A percentile compares a stretch with the other conserved stretches of the same genome.
Evolutionary conservation across 2,329 filamentous ascomycete species (phyloP).

Genomic region (Paramyrothecium sp.): DNA sequence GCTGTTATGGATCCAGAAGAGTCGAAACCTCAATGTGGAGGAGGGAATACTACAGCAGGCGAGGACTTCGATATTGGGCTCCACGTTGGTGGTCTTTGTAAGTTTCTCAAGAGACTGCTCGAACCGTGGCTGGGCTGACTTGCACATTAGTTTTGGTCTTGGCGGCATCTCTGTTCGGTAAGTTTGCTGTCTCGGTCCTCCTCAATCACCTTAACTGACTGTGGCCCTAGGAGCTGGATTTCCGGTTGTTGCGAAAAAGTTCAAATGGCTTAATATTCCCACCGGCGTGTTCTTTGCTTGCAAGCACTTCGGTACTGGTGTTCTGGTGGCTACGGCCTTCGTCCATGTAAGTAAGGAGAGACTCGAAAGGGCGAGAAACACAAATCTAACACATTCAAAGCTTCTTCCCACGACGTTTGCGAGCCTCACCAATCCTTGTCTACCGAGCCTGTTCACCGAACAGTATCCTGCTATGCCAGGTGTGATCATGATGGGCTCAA

Average conservation of each 20-base stretch:
- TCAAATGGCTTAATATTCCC: constrained; percentile 57
- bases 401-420: constrained; percentile 60
- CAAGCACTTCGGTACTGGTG: constrained; percentile 69
- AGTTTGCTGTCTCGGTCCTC: background rate
- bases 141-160: constrained; percentile 22
- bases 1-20: background rate
- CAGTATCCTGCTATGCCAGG: constrained; percentile 61
- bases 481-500: constrained; percentile 63
- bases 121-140: background rate
- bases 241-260: constrained; percentile 52
- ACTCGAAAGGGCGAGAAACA: background rate
- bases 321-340: constrained; percentile 71
- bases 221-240: constrained; percentile 43
- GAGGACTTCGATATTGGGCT: constrained; percentile 22
- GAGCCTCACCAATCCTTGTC: constrained; percentile 50
- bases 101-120: constrained; percentile 2
- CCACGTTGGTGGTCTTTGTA: constrained; percentile 29
- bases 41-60: background rate
- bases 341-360: constrained; percentile 53
- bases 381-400: constrained; percentile 18
- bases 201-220: background rate
- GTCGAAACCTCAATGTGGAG: constrained; percentile 26
- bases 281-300: constrained; percentile 58
- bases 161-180: constrained; percentile 22
- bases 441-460: constrained; percentile 58